A percentile compares a stretch with the other conserved stretches of the same genome.
Evolutionary conservation across 2,329 filamentous ascomycete species (phyloP).

Genomic region (Colletotrichum sp.): DNA sequence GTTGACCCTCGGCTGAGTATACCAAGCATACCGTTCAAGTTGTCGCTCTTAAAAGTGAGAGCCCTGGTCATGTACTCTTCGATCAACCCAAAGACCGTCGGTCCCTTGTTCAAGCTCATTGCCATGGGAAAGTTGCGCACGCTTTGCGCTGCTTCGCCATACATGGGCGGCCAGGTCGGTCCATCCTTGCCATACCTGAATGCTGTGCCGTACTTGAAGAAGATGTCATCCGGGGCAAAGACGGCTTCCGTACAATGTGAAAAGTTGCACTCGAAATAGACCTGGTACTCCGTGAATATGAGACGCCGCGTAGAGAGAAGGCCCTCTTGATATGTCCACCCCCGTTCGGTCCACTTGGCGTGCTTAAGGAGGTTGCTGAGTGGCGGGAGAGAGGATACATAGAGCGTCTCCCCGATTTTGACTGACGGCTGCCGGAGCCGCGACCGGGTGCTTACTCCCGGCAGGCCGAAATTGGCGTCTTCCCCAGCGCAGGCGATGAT

Average conservation of each 20-base stretch:
- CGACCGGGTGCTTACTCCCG: conserved; percentile 33
- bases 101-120: neutral
- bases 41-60: neutral
- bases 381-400: neutral
- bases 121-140: neutral
- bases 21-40: neutral
- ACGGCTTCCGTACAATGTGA: neutral
- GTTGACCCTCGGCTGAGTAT: neutral
- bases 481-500: conserved; percentile 44
- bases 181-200: neutral
- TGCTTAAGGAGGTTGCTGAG: conserved; percentile 26
- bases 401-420: conserved; percentile 17
- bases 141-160: neutral
- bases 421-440: conserved; percentile 32
- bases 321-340: conserved; percentile 46
- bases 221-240: neutral
- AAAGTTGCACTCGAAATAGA: conserved; percentile 43
- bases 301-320: conserved; percentile 39
- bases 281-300: conserved; percentile 42
- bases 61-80: neutral
- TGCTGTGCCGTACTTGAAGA: neutral
- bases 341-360: conserved; percentile 39
- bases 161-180: neutral
- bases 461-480: conserved; percentile 37
- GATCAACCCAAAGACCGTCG: neutral